Base-by-base conservation (phyloP, 306 rosid genomes). In the Vicia sativa region DNA sequence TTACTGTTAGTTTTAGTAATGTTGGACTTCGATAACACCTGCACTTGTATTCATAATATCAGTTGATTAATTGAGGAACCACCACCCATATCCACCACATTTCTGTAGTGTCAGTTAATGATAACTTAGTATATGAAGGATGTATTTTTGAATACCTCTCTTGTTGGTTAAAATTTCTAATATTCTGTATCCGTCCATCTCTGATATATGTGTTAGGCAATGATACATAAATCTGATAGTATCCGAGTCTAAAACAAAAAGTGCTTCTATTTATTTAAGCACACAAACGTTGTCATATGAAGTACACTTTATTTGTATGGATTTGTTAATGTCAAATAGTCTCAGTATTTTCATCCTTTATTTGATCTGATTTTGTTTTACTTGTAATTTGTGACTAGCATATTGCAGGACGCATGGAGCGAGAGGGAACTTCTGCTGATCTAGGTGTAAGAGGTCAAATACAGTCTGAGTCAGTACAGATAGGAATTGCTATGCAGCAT, bases 401-500 rank as follows among this genome's bases (percentile, higher is more conserved):
- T 81, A 78, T 95, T 87, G 96, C 97, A 67, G 89, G 87, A 68
- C 87, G 89, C 67, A 57, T 95, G 89, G 97, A 95, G 79, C 84
- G 74, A 81, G 92, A 90, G 71, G 79, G 87, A 58, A 65, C 79
- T 49, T 88, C 95, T 68, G 29, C 83, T 44, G 96, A 90, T 79
- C 73, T 75, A 28, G 65, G 58, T 45, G 52, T 75, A 53, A 84
- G 99, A 74, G 81, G 81, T 62, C 95, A 88, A 79, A 82, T 95
- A 75, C 96, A 90, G 80, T 73, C 88, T 49, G 97, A 95, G 68
- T 77, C 97, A 1, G 62, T 78, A 75, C 95, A 84, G 69, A 74
- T 85, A 45, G 99, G 96, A 53, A 73, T 95, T 84, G 83, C 86
- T 39, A 82, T 87, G 89, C 97, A 90, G 77, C 97, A 95, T 74